A percentile compares a stretch with the other conserved stretches of the same genome.
phyloP scores from a whole-genome alignment of 2,329 filamentous ascomycete species.

The Ophiostoma tasmaniense region DNA sequence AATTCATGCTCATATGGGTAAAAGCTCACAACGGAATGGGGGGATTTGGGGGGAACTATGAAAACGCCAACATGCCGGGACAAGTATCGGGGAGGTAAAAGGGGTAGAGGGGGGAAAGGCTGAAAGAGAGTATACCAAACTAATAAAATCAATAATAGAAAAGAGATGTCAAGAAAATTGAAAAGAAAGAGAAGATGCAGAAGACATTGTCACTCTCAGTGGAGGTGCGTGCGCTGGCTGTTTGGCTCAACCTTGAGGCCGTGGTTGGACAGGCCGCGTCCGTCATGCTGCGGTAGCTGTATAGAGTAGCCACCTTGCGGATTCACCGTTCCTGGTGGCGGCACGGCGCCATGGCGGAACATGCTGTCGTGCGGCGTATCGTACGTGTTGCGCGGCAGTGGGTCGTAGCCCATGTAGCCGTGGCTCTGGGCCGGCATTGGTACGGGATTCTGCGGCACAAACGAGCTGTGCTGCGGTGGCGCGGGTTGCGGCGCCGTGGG shows the following conservation, averaged over 20 bases:
- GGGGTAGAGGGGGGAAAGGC: neutral
- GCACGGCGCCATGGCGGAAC: slow-evolving; percentile 23
- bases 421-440: slow-evolving; percentile 23
- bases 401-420: slow-evolving; percentile 27
- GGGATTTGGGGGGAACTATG: neutral
- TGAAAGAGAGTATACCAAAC: neutral
- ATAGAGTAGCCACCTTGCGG: slow-evolving; percentile 21
- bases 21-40: neutral
- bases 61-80: neutral
- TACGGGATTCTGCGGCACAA: slow-evolving; percentile 26
- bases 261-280: slow-evolving; percentile 6
- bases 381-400: slow-evolving; percentile 24
- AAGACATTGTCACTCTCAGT: neutral
- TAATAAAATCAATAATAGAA: neutral
- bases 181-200: neutral
- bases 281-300: slow-evolving; percentile 20
- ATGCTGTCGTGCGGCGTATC: slow-evolving; percentile 24
- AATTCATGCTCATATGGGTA: neutral
- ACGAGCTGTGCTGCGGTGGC: slow-evolving; percentile 17
- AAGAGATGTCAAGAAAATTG: neutral
- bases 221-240: slow-evolving; percentile 12
- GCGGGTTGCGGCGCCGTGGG: slow-evolving; percentile 14
- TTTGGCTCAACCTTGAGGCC: slow-evolving; percentile 21
- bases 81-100: neutral
- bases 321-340: slow-evolving; percentile 18